phyloP scores from a whole-genome alignment of 495 filamentous ascomycete genomes.

The Apodospora peruviana region DNA sequence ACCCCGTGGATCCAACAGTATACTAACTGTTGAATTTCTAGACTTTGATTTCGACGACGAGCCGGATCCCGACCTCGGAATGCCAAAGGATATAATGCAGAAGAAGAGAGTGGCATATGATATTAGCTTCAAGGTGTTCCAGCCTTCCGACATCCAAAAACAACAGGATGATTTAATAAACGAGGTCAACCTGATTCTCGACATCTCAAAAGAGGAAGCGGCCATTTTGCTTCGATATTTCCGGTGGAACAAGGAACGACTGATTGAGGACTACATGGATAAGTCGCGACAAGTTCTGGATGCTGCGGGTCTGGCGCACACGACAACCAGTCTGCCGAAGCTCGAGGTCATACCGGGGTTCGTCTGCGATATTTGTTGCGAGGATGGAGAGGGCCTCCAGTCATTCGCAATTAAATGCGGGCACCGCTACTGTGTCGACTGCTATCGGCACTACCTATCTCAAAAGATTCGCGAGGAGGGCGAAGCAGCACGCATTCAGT shows the following conservation, averaged over 20 bases:
- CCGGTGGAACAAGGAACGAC: slow-evolving; percentile 90
- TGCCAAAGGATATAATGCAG: slow-evolving; percentile 68
- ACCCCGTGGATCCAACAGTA: not conserved
- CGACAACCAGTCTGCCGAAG: slow-evolving; percentile 54
- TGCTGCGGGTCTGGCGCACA: slow-evolving; percentile 72
- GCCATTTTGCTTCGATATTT: slow-evolving; percentile 85
- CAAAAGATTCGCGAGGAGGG: slow-evolving; percentile 95
- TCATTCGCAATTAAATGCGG: slow-evolving; percentile 94
- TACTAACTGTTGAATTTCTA: slow-evolving; percentile 19
- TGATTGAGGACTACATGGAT: slow-evolving; percentile 96
- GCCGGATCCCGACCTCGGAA: slow-evolving; percentile 66
- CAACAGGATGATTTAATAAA: slow-evolving; percentile 80
- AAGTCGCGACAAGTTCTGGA: slow-evolving; percentile 70
- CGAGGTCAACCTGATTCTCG: slow-evolving; percentile 83
- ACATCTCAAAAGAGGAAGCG: slow-evolving; percentile 76
- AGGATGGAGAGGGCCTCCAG: slow-evolving; percentile 72
- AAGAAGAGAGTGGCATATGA: slow-evolving; percentile 72
- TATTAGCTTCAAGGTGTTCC: slow-evolving; percentile 74
- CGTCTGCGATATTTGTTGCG: slow-evolving; percentile 91
- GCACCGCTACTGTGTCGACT: slow-evolving; percentile 91
- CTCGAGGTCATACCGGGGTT: slow-evolving; percentile 71
- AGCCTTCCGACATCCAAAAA: slow-evolving; percentile 70
- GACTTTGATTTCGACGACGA: slow-evolving; percentile 68
- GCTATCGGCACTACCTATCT: slow-evolving; percentile 82
- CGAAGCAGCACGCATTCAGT: slow-evolving; percentile 90